Evolutionary conservation across 1,139 yeast species (phyloP), one percentile per base, ranked within the genome.

Genomic region (Yamadazyma atlantica): DNA sequence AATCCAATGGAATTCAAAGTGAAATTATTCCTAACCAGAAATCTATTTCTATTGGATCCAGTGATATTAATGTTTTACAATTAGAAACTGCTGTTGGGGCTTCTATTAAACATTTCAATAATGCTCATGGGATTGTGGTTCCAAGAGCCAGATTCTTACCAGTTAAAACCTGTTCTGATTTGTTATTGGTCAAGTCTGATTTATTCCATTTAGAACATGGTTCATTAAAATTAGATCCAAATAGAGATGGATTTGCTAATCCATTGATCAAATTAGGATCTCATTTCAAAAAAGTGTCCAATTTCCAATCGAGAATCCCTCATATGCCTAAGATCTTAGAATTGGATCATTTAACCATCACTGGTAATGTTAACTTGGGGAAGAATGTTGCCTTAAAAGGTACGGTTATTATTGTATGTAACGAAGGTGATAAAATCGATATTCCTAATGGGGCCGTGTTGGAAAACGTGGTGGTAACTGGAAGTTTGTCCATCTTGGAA

Each of bases 11-110:
- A 47, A 79, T 94, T 53, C 80, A 85, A 59, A 80, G 87, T 69
- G 98, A 92, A 69, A 92, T 92, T 61, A 92, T 92, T 65, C 98
- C 98, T 58, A 92, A 92, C 69, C 79, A 76, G 57, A 92, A 92
- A 72, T 71, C 94, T 37, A 83, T 92, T 59, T 75, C 81, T 40
- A 75, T 78, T 50, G 96, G 95, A 42, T 78, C 80, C 48, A 70
- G 75, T 38, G 96, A 89, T 46, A 75, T 85, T 53, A 83, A 85
- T 56, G 97, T 92, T 37, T 71, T 92, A 57, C 98, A 92, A 72
- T 80, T 92, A 59, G 98, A 92, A 73, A 92, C 98, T 37, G 98
- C 98, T 19, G 96, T 89, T 50, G 98, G 98, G 73, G 98, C 98
- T 30, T 97, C 98, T 38, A 92, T 92, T 61, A 87, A 96, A 68